These are phyloP conservation scores for Brassica carinata DNA, from an alignment of 345 rosid species.

Conservation along the genomic window DNA sequence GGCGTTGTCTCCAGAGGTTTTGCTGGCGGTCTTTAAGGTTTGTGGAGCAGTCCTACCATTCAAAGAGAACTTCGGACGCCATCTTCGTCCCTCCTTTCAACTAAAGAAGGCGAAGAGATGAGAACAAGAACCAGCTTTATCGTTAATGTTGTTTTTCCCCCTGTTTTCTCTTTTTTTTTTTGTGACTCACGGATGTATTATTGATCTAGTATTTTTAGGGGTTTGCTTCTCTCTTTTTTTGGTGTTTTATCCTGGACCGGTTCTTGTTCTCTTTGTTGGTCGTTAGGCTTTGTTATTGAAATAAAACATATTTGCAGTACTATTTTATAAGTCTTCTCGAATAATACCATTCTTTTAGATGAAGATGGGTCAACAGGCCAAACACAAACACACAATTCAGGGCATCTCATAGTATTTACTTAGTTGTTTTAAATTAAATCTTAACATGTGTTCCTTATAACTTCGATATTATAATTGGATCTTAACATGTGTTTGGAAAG, in stretches of 20 bases:
- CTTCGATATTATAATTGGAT: no score
- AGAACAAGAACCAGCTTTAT: not conserved
- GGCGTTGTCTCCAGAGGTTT: not conserved
- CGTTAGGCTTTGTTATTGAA: no score
- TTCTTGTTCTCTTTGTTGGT: slow-evolving; percentile 24
- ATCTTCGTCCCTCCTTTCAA: not conserved
- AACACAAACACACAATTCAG: no score
- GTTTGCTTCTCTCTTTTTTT: not conserved
- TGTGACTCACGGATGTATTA: slow-evolving; percentile 1
- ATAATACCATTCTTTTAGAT: no score
- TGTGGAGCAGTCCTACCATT: not conserved
- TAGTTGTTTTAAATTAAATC: not conserved
- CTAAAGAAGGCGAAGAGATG: not conserved
- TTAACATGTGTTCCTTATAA: no score
- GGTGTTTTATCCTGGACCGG: not conserved
- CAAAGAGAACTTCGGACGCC: not conserved
- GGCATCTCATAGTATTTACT: no score
- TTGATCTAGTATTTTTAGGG: not conserved
- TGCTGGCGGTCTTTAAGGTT: not conserved
- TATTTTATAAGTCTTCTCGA: no score
- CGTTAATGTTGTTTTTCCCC: not conserved
- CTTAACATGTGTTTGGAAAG: no score
- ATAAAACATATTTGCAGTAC: no score
- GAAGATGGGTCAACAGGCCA: no score
- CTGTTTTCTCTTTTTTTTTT: not conserved